Base-by-base conservation (phyloP, 1,284 basidiomycete species). In the Rhodotorula sp. region DNA sequence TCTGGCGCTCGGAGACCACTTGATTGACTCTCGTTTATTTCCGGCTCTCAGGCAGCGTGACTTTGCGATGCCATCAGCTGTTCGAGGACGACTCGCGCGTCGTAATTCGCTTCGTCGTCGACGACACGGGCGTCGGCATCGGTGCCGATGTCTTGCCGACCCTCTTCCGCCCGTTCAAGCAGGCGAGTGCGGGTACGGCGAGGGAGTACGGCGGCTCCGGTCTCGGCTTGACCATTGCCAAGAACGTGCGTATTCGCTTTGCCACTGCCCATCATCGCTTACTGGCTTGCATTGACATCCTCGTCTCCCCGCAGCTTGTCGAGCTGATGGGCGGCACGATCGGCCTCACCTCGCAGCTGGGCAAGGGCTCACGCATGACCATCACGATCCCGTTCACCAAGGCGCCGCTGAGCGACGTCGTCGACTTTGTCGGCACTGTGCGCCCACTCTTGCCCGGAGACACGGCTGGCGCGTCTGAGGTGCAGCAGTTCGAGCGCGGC, bases 61-160 rank as follows among this genome's bases (percentile, higher is more conserved):
- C 79, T 12, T 75, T 82, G n/a, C 68, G 70, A 0, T 75, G 80
- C 49, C 71, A 72, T 46, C 79, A 80, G 64, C 70, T 77, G 2
- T 74, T 68, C 41, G 80, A 81, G 66, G 75, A 77, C 52, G 70
- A 75, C 9, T 68, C 73, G 52, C 69, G 56, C 53, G 64, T 81
- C 4, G 68, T 76, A 34, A 74, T 80, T 12, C 72, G 75, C 41
- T 81, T 81, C 50, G 77, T 78, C 50, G 73, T 82, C 25, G 71
- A 75, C 42, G 81, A 82, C 66, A 80, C 80, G 14, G 81, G 81
- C 48, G 78, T 80, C 53, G 81, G 81, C 61, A 82, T 82, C 66
- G 78, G 75, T 12, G 65, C 77, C 21, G 69, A 71, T 23, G 77
- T 78, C 9, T 69, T 81, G n/a, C 76, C 77, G 44, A 75, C 76